Evolutionary conservation across 139 green algal genomes (phyloP), one percentile per base, ranked within the genome.

Genomic region (Ettlia oleoabundans): DNA sequence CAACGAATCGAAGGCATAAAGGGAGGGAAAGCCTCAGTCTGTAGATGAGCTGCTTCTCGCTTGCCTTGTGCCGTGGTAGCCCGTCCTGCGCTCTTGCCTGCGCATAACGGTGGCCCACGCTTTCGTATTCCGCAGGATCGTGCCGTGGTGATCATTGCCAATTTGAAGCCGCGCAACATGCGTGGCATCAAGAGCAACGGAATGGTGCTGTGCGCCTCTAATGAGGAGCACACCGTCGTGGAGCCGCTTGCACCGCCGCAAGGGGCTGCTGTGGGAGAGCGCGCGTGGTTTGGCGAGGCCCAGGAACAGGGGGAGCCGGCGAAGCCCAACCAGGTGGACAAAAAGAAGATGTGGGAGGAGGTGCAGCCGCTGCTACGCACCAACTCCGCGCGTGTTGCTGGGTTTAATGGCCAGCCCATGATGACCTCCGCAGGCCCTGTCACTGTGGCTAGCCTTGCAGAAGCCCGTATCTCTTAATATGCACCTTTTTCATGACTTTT

Each of bases 91-190:
- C n/a, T n/a, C n/a, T n/a, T n/a, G n/a, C n/a, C n/a, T n/a, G n/a
- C n/a, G n/a, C n/a, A n/a, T n/a, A n/a, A n/a, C n/a, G n/a, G n/a
- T n/a, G n/a, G n/a, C n/a, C n/a, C n/a, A n/a, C n/a, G n/a, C 33
- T 35, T 3, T 33, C 3, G 3, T 9, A 4, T 2, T 32, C 52
- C 15, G 73, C 80, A 96, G 87, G 89, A 89, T 43, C 86, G 91
- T 30, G 82, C 87, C 58, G 96, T 99, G 32, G 69, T 96, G 43
- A 92, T 98, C 21, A 87, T 98, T 35, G 93, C 89, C 83, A 99
- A 99, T 90, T 86, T 99, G 4, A 99, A 99, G 90, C 90, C 96
- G 0, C 92, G 93, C 71, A 98, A 97, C 85, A 99, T 99, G 96
- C 88, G 96, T 0, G 94, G 93, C 68, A 88, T 97, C 78, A 95